Base-by-base conservation (phyloP, 2,329 filamentous ascomycete genomes). In the Fonsecaea pugnacius region DNA sequence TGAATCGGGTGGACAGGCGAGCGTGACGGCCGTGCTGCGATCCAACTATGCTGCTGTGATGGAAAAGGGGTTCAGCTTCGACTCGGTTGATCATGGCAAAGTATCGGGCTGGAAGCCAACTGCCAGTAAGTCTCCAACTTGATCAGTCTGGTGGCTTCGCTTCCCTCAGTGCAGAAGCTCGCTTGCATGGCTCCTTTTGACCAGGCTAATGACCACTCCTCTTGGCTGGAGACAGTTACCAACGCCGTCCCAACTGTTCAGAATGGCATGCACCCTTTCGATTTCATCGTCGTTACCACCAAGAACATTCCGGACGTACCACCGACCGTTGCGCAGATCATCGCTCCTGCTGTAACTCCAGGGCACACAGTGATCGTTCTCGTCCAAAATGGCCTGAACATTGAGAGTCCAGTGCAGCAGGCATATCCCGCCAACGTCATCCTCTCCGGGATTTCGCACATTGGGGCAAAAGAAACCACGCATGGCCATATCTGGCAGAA, bases 301-400 rank as follows among this genome's bases (percentile, higher is more conserved):
- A 88, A 88, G 70, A 87, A 85, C 68, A 73, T 84, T 30, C 78
- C 84, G 4, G 85, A 87, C 59, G 70, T 83, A 10, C 73, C 76
- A 0, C 84, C 85, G 0, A 77, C 75, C 0, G 74, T 83, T 0
- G 69, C 77, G 33, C 79, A 84, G 1, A 71, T 86, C 32, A 80
- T 87, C 21, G 70, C 72, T 0, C 82, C 84, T 0, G 84, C 83
- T 1, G 74, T 88, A 0, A 83, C 81, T 0, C 77, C 79, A 0
- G 77, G 76, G 1, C 75, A 80, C 32, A 87, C 84, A 0, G 77
- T 77, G 27, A 82, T 88, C 48, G 77, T 87, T 0, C 78, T 88
- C 3, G 74, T 85, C 2, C 86, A 88, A 64, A 88, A 88, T 69
- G 86, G 86, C 0, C 74, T 88, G 16, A 85, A 87, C 69, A 87